Evolutionary conservation across 345 rosid genomes (phyloP).

Genomic region (Litchi chinensis): DNA sequence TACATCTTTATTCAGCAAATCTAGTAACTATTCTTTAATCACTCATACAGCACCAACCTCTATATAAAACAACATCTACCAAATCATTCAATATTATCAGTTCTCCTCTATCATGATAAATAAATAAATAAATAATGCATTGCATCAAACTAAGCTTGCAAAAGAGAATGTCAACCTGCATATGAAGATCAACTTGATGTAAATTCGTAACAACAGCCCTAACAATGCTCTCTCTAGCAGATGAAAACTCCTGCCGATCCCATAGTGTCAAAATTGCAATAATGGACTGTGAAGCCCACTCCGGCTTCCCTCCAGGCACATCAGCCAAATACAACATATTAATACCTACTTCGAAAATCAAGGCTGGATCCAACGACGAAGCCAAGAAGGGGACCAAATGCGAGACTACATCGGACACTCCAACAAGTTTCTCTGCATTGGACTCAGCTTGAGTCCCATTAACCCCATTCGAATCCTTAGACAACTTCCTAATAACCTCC

Average conservation of each 20-base stretch:
- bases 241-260: slow-evolving; percentile 98
- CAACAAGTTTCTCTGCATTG: slow-evolving; percentile 82
- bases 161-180: slow-evolving; percentile 63
- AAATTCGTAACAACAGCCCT: slow-evolving; percentile 93
- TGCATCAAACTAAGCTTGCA: not conserved
- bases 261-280: slow-evolving; percentile 94
- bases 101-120: not conserved
- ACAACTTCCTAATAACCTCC: slow-evolving; percentile 72
- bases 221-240: slow-evolving; percentile 97
- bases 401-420: slow-evolving; percentile 83
- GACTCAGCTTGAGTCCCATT: slow-evolving; percentile 57
- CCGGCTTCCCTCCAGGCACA: slow-evolving; percentile 98
- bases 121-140: too few species aligned
- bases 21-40: not conserved
- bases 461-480: slow-evolving; percentile 51
- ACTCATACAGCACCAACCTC: not conserved
- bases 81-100: not conserved
- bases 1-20: not conserved
- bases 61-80: not conserved
- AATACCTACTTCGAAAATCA: slow-evolving; percentile 95
- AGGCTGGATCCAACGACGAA: slow-evolving; percentile 89
- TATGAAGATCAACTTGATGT: slow-evolving; percentile 92
- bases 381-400: slow-evolving; percentile 92
- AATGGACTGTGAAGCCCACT: slow-evolving; percentile 96
- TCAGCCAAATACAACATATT: slow-evolving; percentile 95